phyloP scores from a whole-genome alignment of 352 stramenopile species.

The Phytopythium oedochilum region DNA sequence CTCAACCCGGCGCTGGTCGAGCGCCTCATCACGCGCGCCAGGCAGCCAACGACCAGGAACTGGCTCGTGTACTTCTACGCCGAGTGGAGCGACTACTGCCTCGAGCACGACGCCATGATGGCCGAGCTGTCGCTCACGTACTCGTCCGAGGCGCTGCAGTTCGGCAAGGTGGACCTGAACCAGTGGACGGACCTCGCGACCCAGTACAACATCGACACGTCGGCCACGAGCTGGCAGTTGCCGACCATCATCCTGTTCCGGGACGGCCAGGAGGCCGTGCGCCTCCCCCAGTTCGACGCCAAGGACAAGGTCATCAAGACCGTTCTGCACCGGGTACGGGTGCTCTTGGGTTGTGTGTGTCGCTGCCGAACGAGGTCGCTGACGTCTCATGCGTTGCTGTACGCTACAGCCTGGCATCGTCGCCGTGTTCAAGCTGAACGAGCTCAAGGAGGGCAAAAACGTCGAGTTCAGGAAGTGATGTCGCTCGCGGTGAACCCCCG shows the following conservation, averaged over 20 bases:
- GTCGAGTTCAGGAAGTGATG: constrained; percentile 30
- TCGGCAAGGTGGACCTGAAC: constrained; percentile 62
- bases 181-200: constrained; percentile 57
- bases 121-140: constrained; percentile 65
- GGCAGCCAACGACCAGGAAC: constrained; percentile 24
- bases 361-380: not conserved
- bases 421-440: constrained; percentile 46
- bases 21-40: constrained; percentile 34
- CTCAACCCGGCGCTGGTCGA: constrained; percentile 44
- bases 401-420: constrained; percentile 31
- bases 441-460: constrained; percentile 47
- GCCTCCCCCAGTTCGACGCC: constrained; percentile 48
- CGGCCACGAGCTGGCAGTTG: constrained; percentile 59
- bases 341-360: not conserved
- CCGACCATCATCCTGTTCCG: constrained; percentile 76
- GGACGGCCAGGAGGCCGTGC: constrained; percentile 44
- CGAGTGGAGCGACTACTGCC: constrained; percentile 70
- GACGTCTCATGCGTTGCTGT: not conserved
- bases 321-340: constrained; percentile 47
- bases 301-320: constrained; percentile 54
- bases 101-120: constrained; percentile 71
- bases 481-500: no score
- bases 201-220: constrained; percentile 57
- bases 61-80: constrained; percentile 75
- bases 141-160: constrained; percentile 42